Conservation (phyloP, 208 protist genomes). For the Wallacemonas sp. region DNA sequence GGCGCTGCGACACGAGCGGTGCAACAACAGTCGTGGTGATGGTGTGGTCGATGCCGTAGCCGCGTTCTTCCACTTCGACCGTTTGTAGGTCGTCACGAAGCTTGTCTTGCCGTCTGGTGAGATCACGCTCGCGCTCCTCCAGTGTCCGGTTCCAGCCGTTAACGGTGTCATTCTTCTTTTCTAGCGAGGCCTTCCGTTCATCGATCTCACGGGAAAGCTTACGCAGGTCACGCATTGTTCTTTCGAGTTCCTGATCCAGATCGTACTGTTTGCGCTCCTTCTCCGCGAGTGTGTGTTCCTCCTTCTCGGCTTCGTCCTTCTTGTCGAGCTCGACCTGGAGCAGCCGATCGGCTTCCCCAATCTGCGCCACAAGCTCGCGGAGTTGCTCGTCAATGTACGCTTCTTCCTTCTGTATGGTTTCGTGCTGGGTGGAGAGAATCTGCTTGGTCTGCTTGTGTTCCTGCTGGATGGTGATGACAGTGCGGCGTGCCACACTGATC, state of each 20-base stretch:
- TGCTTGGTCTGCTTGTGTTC: conserved; percentile 51
- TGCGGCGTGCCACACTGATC: conserved; percentile 66
- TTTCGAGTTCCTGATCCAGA: conserved; percentile 60
- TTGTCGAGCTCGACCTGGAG: conserved; percentile 39
- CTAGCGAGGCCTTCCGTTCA: conserved; percentile 47
- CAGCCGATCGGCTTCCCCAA: conserved; percentile 44
- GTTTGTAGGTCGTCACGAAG: conserved; percentile 55
- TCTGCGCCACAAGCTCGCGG: conserved; percentile 23
- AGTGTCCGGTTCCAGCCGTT: conserved; percentile 67
- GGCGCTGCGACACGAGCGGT: conserved; percentile 67
- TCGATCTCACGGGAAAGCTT: conserved; percentile 65
- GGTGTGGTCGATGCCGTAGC: conserved; percentile 48
- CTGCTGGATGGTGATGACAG: conserved; percentile 30
- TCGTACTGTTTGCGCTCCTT: conserved; percentile 48
- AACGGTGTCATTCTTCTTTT: conserved; percentile 69
- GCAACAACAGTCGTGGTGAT: conserved; percentile 21
- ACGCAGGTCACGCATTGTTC: conserved; percentile 51
- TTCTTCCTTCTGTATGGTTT: conserved; percentile 54
- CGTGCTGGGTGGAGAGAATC: conserved; percentile 25
- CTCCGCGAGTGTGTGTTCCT: conserved; percentile 35
- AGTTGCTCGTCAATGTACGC: conserved; percentile 42
- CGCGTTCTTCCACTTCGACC: conserved; percentile 59
- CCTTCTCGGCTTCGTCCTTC: conserved; percentile 35
- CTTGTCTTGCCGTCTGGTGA: conserved; percentile 60
- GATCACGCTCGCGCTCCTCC: conserved; percentile 68